phyloP scores from a whole-genome alignment of 2,329 filamentous ascomycete species.

The Penicillium sp. region DNA sequence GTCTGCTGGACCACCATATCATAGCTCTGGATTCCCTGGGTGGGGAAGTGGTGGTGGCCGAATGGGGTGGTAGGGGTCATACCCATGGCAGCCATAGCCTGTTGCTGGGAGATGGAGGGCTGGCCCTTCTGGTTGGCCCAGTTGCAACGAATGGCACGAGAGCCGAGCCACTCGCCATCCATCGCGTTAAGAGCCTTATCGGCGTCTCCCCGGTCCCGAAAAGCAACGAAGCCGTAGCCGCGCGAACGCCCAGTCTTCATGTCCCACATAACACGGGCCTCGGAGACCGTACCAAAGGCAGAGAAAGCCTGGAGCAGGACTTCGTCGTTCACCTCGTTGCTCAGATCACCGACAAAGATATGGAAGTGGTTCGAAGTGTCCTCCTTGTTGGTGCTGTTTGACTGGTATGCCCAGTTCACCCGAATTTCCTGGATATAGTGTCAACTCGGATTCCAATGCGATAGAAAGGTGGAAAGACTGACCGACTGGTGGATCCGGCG shows the following conservation, averaged over 20 bases:
- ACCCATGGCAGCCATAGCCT: constrained; percentile 94
- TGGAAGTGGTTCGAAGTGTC: constrained; percentile 98
- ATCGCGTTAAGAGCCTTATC: constrained; percentile 96
- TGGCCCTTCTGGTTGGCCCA: constrained; percentile 99
- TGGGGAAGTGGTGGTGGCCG: constrained; percentile 96
- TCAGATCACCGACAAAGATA: constrained; percentile 96
- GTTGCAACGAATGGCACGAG: constrained; percentile 96
- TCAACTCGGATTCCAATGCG: background rate
- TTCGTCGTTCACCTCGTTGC: constrained; percentile 98
- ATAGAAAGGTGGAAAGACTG: constrained; percentile 2
- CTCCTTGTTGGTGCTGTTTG: constrained; percentile 89
- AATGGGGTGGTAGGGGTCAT: constrained; percentile 97
- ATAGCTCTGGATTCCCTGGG: constrained; percentile 93
- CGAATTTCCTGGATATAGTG: constrained; percentile 73
- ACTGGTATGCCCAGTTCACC: constrained; percentile 99
- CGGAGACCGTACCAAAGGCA: constrained; percentile 90
- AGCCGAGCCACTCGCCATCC: constrained; percentile 99
- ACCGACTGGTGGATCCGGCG: constrained; percentile 93
- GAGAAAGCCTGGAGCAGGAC: constrained; percentile 91
- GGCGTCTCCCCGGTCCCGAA: constrained; percentile 87
- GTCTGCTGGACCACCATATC: constrained; percentile 96
- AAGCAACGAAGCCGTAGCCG: constrained; percentile 96
- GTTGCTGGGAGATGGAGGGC: constrained; percentile 95
- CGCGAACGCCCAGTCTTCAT: constrained; percentile 99
- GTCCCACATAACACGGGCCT: constrained; percentile 99